Percentiles rank a stretch among this genome's conserved stretches.
phyloP scores from a whole-genome alignment of 1,284 basidiomycete genomes.

The Ceratobasidium sp. region DNA sequence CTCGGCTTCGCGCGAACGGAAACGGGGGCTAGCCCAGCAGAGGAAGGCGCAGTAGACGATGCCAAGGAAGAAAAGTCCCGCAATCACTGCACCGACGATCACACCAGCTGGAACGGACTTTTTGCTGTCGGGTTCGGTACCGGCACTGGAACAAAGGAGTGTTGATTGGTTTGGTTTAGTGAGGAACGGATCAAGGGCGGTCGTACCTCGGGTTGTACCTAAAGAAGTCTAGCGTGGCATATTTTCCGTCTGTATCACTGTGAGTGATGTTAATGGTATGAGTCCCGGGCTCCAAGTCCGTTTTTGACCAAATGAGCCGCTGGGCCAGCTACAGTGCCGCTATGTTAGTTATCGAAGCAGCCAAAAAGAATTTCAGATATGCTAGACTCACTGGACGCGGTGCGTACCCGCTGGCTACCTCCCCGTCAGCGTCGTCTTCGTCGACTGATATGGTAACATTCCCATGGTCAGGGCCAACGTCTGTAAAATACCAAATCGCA shows the following conservation, averaged over 20 bases:
- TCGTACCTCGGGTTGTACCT: conserved; percentile 16
- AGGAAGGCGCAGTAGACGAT: conserved; percentile 16
- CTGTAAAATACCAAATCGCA: conserved; percentile 34
- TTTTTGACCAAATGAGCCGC: conserved; percentile 27
- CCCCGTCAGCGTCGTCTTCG: conserved; percentile 10
- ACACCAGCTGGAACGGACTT: not conserved
- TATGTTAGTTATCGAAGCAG: not conserved
- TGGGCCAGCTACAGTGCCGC: conserved; percentile 18
- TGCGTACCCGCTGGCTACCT: conserved; percentile 19
- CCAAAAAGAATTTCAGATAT: not conserved
- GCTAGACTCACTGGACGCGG: conserved; percentile 2
- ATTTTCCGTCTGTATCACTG: conserved; percentile 17
- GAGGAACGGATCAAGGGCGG: not conserved
- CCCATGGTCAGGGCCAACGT: conserved; percentile 20
- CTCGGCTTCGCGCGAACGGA: not conserved
- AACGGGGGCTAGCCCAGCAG: conserved; percentile 1
- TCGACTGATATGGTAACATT: conserved; percentile 21
- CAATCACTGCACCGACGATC: conserved; percentile 25
- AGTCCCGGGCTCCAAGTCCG: not conserved
- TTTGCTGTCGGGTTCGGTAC: not conserved
- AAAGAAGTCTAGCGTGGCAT: conserved; percentile 37
- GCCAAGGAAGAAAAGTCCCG: conserved; percentile 14
- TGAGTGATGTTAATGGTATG: conserved; percentile 42
- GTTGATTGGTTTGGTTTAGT: not conserved
- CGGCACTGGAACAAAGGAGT: conserved; percentile 11